Conservation (phyloP, 768 basidiomycete species). For the Leccinum arenicola region DNA sequence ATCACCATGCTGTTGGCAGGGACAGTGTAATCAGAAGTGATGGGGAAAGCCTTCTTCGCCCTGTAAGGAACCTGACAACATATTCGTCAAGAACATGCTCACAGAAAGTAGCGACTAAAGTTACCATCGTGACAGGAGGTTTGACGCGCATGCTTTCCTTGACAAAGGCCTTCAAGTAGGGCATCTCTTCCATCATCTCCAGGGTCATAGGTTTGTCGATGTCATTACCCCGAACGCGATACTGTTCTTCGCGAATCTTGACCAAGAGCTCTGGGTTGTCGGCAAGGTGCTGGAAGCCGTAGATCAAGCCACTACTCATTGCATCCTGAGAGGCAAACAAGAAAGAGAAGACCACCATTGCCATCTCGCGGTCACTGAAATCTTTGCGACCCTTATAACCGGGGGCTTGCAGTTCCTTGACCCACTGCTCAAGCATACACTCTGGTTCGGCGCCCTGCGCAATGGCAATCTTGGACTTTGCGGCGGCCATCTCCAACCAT, state of each 20-base stretch:
- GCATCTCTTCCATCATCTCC: constrained; percentile 90
- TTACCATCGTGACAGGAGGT: constrained; percentile 95
- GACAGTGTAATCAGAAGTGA: constrained; percentile 87
- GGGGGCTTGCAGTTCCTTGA: constrained; percentile 64
- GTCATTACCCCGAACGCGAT: constrained; percentile 76
- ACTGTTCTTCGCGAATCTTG: constrained; percentile 91
- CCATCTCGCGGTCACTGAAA: constrained; percentile 93
- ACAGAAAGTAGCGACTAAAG: constrained; percentile 1
- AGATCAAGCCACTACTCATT: constrained; percentile 96
- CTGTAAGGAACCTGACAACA: constrained; percentile 83
- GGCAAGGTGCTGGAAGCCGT: constrained; percentile 93
- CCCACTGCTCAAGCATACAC: constrained; percentile 95
- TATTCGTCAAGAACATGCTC: constrained; percentile 9
- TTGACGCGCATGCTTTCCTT: constrained; percentile 90
- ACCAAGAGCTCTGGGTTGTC: constrained; percentile 87
- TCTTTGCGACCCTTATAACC: constrained; percentile 73
- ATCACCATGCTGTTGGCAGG: constrained; percentile 93
- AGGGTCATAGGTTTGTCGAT: constrained; percentile 74
- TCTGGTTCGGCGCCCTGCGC: constrained; percentile 74
- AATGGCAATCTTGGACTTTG: constrained; percentile 78
- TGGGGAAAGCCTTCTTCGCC: constrained; percentile 86
- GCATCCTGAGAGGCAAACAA: constrained; percentile 96
- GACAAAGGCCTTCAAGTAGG: constrained; percentile 87
- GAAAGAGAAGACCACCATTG: constrained; percentile 95
- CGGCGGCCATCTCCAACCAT: constrained; percentile 78